Evolutionary conservation across 1,139 yeast genomes (phyloP), one percentile per base, ranked within the genome.

Genomic region (Scheffersomyces quercinus): DNA sequence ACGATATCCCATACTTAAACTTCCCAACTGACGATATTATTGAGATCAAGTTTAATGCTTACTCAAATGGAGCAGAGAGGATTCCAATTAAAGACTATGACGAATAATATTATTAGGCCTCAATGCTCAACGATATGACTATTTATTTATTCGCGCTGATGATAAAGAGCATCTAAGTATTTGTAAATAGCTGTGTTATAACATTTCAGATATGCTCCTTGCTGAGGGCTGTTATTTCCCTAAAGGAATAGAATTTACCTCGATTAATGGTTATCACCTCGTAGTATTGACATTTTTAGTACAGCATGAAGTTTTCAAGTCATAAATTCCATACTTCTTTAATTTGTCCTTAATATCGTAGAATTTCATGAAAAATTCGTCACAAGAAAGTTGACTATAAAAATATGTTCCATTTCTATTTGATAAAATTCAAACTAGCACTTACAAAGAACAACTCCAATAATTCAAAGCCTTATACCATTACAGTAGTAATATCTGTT

Each of bases 31-130:
- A 88, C 59, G 95, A 90, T 56, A 77, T 93, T 38, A 88, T 90
- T 49, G 96, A 91, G 64, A 83, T 93, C 39, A 81, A 88, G 41
- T 91, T 91, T 61, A 86, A 88, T 51, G 97, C 97, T 1, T 91
- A 90, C 64, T 81, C 85, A 51, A 90, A 91, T 63, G 72, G 79
- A 42, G 89, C 93, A 1, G 75, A 75, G 33, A 54, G 71, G 29
- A 70, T 74, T 35, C 70, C 72, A 11, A 68, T 74, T 36, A 56
- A 62, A 46, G 56, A 59, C 35, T 57, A 45, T 44, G 44, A 15
- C 4, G 29, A 15, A 14, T 30, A 14, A 38, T 39, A 39, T 15
- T 20, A 20, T 20, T 20, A 20, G 26, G 26, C 7, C 26, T 20
- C 5, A 20, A 20, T 9, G 26, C 26, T 20, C 26, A 20, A 20